These are phyloP conservation scores for Fonsecaea erecta DNA, from an alignment of 2,329 filamentous ascomycete species.

Conservation along the genomic window DNA sequence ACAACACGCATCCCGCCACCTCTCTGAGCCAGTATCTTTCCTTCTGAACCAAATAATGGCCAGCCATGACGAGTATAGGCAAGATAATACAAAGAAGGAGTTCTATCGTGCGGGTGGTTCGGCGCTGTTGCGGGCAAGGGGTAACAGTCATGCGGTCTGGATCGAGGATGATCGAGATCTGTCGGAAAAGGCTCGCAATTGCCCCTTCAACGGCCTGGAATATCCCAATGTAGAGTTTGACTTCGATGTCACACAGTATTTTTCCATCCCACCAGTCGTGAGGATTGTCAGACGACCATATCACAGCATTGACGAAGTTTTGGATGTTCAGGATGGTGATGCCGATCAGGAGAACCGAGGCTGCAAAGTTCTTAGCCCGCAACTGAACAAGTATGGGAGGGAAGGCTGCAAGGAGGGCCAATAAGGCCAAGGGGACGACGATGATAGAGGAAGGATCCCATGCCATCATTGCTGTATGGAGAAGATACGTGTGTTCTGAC, in stretches of 20 bases:
- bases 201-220: conserved; percentile 59
- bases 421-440: conserved; percentile 21
- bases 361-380: conserved; percentile 64
- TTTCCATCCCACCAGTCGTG: conserved; percentile 61
- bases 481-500: background rate
- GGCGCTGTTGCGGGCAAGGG: conserved; percentile 55
- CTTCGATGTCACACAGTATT: conserved; percentile 68
- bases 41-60: conserved; percentile 65
- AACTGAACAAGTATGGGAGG: conserved; percentile 65
- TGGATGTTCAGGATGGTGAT: conserved; percentile 61
- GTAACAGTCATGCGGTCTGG: conserved; percentile 59
- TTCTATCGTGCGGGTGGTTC: conserved; percentile 56
- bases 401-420: conserved; percentile 27
- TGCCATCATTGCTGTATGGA: conserved; percentile 6
- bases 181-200: conserved; percentile 63
- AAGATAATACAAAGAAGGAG: conserved; percentile 60
- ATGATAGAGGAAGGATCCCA: conserved; percentile 16
- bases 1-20: conserved; percentile 52
- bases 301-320: conserved; percentile 64
- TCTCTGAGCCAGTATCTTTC: conserved; percentile 59
- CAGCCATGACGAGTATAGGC: conserved; percentile 59
- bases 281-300: conserved; percentile 66
- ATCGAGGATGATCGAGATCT: conserved; percentile 65
- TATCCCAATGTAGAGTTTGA: conserved; percentile 61
- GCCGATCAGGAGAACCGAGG: conserved; percentile 62